Conservation (phyloP, 2,329 filamentous ascomycete species). For the Stenocarpella maydis region DNA sequence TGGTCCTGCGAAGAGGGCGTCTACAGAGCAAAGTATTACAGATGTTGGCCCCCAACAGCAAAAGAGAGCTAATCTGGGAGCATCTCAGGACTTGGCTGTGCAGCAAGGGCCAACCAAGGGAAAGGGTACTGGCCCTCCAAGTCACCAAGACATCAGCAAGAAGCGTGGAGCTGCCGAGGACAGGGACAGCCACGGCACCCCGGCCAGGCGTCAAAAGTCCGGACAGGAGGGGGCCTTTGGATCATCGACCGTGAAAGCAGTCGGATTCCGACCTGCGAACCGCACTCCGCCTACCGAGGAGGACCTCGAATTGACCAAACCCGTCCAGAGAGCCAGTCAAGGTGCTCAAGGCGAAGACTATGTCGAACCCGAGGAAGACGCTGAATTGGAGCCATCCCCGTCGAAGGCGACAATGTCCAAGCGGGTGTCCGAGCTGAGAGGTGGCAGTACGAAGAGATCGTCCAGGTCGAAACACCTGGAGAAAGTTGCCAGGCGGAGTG, state of each 20-base stretch:
- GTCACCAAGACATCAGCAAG: neutral
- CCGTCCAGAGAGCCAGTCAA: neutral
- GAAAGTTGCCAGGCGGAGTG: constrained; percentile 5
- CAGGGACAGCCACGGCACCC: too few relatives aligned
- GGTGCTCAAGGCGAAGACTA: neutral
- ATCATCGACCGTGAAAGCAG: too few relatives aligned
- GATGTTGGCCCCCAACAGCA: neutral
- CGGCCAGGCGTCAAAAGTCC: neutral
- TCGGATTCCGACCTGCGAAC: neutral
- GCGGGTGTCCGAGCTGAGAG: constrained; percentile 25
- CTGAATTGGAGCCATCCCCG: neutral
- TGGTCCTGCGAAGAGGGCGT: neutral
- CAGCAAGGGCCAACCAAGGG: neutral
- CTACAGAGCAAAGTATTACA: neutral
- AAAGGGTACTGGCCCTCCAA: neutral
- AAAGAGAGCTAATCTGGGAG: neutral
- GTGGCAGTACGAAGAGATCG: neutral
- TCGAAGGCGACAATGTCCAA: neutral
- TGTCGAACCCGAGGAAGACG: neutral
- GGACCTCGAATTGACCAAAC: neutral
- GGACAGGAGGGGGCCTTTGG: neutral
- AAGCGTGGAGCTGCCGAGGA: neutral
- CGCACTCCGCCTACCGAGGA: neutral
- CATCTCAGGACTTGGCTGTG: neutral
- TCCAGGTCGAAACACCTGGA: neutral